Percentiles rank a stretch among this genome's conserved stretches.
These are phyloP conservation scores for Trametopsis cervina DNA, from an alignment of 768 basidiomycete genomes.

Conservation along the genomic window DNA sequence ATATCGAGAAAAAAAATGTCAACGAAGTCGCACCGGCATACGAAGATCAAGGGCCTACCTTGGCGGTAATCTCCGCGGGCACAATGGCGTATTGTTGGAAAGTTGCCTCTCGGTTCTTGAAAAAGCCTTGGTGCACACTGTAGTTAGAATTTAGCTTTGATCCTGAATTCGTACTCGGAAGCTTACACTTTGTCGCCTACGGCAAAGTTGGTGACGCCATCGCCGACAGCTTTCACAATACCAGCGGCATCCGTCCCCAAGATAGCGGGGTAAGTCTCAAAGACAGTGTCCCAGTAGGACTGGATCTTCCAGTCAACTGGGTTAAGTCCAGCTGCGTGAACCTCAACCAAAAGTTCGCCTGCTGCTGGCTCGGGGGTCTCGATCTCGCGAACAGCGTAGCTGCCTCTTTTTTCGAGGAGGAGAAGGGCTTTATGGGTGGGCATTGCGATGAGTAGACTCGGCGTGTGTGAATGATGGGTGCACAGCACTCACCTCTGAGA, in stretches of 20 bases:
- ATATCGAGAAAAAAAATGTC: constrained; percentile 12
- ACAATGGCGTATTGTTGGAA: constrained; percentile 11
- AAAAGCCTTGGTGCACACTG: constrained; percentile 10
- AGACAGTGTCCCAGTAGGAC: constrained; percentile 10
- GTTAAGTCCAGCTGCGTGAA: constrained; percentile 16
- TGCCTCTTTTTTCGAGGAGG: background rate
- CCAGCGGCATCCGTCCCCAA: constrained; percentile 23
- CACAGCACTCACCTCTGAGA: background rate
- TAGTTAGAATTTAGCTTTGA: background rate
- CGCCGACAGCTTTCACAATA: constrained; percentile 22
- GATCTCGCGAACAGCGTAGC: background rate
- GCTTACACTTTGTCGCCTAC: constrained; percentile 24
- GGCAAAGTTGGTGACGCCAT: constrained; percentile 22
- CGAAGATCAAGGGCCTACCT: constrained; percentile 13
- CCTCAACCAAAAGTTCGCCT: constrained; percentile 13
- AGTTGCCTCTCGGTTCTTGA: constrained; percentile 3
- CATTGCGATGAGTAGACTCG: background rate
- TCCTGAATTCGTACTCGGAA: background rate
- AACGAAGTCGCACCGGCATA: constrained; percentile 1
- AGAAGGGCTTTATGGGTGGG: constrained; percentile 5
- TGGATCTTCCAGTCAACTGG: constrained; percentile 10
- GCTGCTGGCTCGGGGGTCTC: constrained; percentile 10
- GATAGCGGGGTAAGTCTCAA: constrained; percentile 18
- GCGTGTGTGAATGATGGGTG: background rate
- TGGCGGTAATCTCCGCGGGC: constrained; percentile 11